Percentiles rank a stretch among this genome's conserved stretches.
These are phyloP conservation scores for Plasmopara muralis DNA, from an alignment of 352 stramenopile species.

Conservation along the genomic window DNA sequence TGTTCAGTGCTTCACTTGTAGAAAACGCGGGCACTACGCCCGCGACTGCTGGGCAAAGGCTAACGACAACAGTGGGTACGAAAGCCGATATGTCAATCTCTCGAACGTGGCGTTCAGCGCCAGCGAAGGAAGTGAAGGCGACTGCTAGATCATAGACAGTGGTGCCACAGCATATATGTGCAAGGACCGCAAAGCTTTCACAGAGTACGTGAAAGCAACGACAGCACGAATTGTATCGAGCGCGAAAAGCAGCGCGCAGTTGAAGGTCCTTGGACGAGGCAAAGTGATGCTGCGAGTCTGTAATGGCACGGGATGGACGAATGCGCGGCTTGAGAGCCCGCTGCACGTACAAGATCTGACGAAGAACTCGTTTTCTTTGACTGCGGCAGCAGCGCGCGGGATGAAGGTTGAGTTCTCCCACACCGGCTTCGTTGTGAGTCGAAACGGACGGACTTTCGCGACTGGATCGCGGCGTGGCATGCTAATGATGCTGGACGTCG, in stretches of 20 bases:
- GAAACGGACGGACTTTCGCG: background rate
- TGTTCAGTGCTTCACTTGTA: background rate
- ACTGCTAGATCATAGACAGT: background rate
- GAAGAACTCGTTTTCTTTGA: background rate
- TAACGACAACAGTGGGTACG: background rate
- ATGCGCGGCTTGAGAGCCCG: background rate
- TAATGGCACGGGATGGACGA: background rate
- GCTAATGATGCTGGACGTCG: background rate
- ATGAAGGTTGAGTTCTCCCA: background rate
- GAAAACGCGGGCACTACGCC: background rate
- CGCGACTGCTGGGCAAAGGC: background rate
- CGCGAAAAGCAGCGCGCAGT: background rate
- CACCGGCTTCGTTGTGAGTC: background rate
- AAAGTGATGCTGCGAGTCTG: background rate
- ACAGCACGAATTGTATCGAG: background rate
- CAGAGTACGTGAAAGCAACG: background rate
- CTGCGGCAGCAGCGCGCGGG: background rate
- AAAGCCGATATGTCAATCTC: background rate
- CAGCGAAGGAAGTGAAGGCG: background rate
- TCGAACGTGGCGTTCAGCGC: background rate
- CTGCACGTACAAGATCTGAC: background rate
- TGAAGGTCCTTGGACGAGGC: background rate
- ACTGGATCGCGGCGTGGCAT: background rate
- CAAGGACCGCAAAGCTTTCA: background rate
- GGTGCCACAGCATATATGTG: background rate